Conservation (phyloP, 2,329 filamentous ascomycete genomes). For the Hymenoscyphus infarciens region DNA sequence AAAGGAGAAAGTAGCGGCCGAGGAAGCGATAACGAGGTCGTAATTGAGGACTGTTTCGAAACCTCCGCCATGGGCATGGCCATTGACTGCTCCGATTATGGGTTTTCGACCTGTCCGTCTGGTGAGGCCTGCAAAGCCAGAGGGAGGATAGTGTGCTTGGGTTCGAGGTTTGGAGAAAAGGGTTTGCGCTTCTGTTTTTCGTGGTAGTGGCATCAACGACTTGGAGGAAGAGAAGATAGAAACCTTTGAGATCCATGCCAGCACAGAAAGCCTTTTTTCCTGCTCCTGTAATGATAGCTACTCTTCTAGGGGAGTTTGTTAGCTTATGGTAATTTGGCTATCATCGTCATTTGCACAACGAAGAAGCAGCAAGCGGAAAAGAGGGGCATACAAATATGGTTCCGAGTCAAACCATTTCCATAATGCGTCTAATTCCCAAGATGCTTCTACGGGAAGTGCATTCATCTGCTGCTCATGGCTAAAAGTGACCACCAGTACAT, state of each 20-base stretch:
- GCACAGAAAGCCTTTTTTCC: constrained; percentile 54
- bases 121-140: constrained; percentile 54
- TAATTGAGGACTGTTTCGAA: constrained; percentile 49
- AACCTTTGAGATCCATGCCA: constrained; percentile 43
- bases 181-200: constrained; percentile 3
- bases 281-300: constrained; percentile 48
- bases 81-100: constrained; percentile 57
- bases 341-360: constrained; percentile 1
- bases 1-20: constrained; percentile 50
- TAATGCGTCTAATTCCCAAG: constrained; percentile 46
- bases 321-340: background rate
- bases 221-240: background rate
- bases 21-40: constrained; percentile 55
- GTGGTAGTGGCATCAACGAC: background rate
- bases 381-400: constrained; percentile 29
- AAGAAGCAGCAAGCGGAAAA: constrained; percentile 9
- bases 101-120: constrained; percentile 57
- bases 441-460: constrained; percentile 40
- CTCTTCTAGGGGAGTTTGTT: constrained; percentile 28
- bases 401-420: constrained; percentile 53
- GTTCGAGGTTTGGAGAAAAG: background rate
- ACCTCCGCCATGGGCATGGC: constrained; percentile 53
- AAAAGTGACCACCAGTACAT: constrained; percentile 50
- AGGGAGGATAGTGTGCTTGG: constrained; percentile 37
- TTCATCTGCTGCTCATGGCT: constrained; percentile 47